phyloP scores from a whole-genome alignment of 2,329 filamentous ascomycete genomes.

The Ophioceras dolichostomum region DNA sequence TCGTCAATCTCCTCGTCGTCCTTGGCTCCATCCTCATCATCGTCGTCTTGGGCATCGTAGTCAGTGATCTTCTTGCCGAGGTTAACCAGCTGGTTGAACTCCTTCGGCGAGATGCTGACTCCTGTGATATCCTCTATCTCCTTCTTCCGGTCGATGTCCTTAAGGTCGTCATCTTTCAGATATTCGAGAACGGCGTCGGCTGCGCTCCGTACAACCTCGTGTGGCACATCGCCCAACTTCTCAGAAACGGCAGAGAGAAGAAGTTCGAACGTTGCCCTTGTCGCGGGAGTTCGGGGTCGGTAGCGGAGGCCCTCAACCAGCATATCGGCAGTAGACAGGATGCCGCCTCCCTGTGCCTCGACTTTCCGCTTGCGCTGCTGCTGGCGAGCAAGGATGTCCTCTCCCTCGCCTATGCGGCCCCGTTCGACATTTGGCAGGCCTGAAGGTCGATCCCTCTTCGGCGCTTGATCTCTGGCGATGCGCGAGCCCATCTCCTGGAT shows the following conservation, averaged over 20 bases:
- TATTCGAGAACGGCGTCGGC: constrained; percentile 86
- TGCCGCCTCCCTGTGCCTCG: constrained; percentile 57
- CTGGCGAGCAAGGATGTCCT: constrained; percentile 56
- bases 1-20: constrained; percentile 77
- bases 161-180: constrained; percentile 88
- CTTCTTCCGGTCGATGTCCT: constrained; percentile 97
- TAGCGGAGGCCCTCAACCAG: constrained; percentile 87
- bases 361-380: constrained; percentile 78
- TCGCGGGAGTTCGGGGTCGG: constrained; percentile 80
- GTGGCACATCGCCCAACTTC: constrained; percentile 82
- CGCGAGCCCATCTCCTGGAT: constrained; percentile 90
- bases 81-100: constrained; percentile 95
- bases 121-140: constrained; percentile 91
- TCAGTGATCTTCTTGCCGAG: constrained; percentile 98
- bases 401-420: constrained; percentile 65
- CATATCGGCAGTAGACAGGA: constrained; percentile 74
- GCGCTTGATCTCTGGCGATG: constrained; percentile 65
- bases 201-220: constrained; percentile 84
- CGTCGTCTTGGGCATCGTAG: constrained; percentile 91
- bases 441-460: constrained; percentile 62
- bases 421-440: constrained; percentile 60
- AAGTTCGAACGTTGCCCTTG: constrained; percentile 84
- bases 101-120: constrained; percentile 67
- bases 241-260: constrained; percentile 84
- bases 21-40: constrained; percentile 60